phyloP scores from a whole-genome alignment of 2,329 filamentous ascomycete species.

The Cercospora brassicicola region DNA sequence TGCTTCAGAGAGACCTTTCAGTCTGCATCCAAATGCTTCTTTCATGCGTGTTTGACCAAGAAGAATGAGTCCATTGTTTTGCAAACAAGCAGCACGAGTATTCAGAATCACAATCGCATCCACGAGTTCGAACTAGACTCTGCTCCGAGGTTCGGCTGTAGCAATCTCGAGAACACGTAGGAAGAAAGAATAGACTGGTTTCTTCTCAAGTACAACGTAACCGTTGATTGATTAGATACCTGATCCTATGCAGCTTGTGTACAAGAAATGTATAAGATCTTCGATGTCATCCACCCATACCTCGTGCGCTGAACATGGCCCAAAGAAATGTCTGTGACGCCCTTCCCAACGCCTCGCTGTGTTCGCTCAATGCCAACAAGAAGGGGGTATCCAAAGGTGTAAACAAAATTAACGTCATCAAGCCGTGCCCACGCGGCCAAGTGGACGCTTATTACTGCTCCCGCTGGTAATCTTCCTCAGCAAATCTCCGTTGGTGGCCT shows the following conservation, averaged over 20 bases:
- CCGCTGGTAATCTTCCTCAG: constrained; percentile 6
- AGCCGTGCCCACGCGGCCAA: not conserved
- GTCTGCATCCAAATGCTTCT: not conserved
- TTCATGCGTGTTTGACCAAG: not conserved
- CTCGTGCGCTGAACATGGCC: not conserved
- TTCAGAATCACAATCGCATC: not conserved
- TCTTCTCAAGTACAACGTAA: not conserved
- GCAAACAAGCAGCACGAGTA: not conserved
- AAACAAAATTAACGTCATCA: not conserved
- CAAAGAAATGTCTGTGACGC: not conserved
- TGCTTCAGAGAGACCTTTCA: not conserved
- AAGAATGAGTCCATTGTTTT: not conserved
- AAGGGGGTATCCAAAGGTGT: not conserved
- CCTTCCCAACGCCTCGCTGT: not conserved
- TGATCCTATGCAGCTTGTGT: not conserved
- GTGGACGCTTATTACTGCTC: not conserved
- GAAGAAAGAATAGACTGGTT: not conserved
- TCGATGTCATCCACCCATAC: not conserved
- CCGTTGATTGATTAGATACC: not conserved
- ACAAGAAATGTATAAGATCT: not conserved
- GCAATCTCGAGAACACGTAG: not conserved
- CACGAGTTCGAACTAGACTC: not conserved
- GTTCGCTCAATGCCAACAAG: not conserved
- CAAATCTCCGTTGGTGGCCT: constrained; percentile 5
- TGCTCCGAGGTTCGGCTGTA: not conserved